A percentile compares a stretch with the other conserved stretches of the same genome.
phyloP scores from a whole-genome alignment of 1,284 basidiomycete species.

The Ustilago esculenta region DNA sequence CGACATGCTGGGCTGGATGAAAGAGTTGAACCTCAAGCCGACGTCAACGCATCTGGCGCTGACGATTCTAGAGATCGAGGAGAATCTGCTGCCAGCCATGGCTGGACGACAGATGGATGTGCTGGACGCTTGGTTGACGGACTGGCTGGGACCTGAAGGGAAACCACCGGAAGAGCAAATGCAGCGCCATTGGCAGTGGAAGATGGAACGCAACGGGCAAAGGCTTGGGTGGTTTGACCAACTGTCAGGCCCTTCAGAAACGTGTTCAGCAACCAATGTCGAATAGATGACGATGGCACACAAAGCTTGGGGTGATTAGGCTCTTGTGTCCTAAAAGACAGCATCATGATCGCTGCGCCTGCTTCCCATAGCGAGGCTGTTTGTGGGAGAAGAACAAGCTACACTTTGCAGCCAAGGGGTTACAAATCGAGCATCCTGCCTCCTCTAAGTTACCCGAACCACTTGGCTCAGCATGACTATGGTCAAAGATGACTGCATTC shows the following conservation, averaged over 20 bases:
- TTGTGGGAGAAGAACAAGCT: too few relatives aligned
- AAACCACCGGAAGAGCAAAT: conserved; percentile 18
- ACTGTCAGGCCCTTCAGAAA: not conserved
- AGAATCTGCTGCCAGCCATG: conserved; percentile 25
- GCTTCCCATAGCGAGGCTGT: too few relatives aligned
- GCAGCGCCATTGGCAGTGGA: conserved; percentile 36
- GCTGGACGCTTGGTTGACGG: conserved; percentile 20
- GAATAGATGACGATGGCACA: not conserved
- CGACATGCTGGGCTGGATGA: conserved; percentile 38
- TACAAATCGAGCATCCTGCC: too few relatives aligned
- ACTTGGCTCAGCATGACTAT: too few relatives aligned
- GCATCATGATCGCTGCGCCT: too few relatives aligned
- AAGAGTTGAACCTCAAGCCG: conserved; percentile 19
- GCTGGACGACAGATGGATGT: conserved; percentile 31
- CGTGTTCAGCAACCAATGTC: not conserved
- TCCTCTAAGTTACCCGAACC: too few relatives aligned
- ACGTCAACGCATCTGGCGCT: conserved; percentile 23
- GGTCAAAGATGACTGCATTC: too few relatives aligned
- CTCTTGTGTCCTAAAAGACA: too few relatives aligned
- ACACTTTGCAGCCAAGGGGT: too few relatives aligned
- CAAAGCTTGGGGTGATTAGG: too few relatives aligned
- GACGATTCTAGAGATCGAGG: conserved; percentile 38
- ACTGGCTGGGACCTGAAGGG: conserved; percentile 23
- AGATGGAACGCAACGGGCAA: conserved; percentile 31
- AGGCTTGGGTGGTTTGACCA: conserved; percentile 28